Conservation (phyloP, 371 early-diverging fungal genomes). For the Cokeromyces recurvatus region DNA sequence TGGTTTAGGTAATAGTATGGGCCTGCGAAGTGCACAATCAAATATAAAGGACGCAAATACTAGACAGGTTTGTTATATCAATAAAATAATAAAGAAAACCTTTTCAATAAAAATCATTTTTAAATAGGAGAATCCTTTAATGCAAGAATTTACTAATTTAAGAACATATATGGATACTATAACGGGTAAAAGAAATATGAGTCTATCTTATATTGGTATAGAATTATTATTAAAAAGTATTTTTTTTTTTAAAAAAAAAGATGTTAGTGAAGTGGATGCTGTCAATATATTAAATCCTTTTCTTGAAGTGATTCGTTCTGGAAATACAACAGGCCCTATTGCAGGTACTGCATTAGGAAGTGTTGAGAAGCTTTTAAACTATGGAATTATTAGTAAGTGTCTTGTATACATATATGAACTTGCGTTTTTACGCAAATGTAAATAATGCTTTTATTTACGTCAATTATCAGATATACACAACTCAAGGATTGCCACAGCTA, state of each 20-base stretch:
- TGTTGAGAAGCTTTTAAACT: constrained; percentile 84
- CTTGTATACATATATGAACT: too few species aligned
- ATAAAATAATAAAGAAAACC: too few species aligned
- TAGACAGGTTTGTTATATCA: too few species aligned
- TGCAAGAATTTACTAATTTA: constrained; percentile 69
- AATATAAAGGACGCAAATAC: constrained; percentile 10
- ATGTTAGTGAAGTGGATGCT: constrained; percentile 63
- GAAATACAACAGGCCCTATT: constrained; percentile 93
- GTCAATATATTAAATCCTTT: constrained; percentile 82
- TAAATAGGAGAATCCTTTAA: constrained; percentile 67
- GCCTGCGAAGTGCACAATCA: constrained; percentile 48
- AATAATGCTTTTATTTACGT: too few species aligned
- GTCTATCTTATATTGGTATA: too few species aligned
- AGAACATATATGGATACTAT: constrained; percentile 59
- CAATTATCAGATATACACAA: constrained; percentile 53
- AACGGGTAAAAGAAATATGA: constrained; percentile 35
- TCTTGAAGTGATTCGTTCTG: constrained; percentile 84
- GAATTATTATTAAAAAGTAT: too few species aligned
- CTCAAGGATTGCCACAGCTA: constrained; percentile 62
- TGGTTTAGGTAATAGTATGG: constrained; percentile 64
- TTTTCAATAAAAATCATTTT: too few species aligned
- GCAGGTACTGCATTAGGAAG: constrained; percentile 86
- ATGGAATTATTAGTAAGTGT: constrained; percentile 83
- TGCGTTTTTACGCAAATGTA: too few species aligned
- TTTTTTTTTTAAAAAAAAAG: too few species aligned